A percentile compares a stretch with the other conserved stretches of the same genome.
Evolutionary conservation across 164 flowering plant species (phyloP).

Genomic region (Santalum album): DNA sequence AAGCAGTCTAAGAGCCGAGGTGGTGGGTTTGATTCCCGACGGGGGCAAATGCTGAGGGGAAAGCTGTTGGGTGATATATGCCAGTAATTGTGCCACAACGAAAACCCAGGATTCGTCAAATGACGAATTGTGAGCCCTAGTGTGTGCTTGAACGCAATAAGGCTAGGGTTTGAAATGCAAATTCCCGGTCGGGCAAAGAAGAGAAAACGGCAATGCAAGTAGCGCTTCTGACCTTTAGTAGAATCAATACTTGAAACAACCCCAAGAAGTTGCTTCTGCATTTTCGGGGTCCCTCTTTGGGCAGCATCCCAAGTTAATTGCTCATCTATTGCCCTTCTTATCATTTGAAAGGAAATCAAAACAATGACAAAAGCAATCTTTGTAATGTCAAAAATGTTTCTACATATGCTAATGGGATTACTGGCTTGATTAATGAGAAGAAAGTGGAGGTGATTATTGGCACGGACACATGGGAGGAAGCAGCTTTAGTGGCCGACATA

Average conservation of each 20-base stretch:
- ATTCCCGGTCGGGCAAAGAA: neutral
- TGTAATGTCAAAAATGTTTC: neutral
- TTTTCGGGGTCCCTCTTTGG: constrained; percentile 18
- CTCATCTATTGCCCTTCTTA: too few species aligned
- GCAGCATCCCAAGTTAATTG: constrained; percentile 26
- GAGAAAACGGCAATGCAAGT: neutral
- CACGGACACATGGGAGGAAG: constrained; percentile 36
- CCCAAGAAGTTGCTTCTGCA: constrained; percentile 12
- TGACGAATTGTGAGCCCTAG: too few species aligned
- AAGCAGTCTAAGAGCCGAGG: too few species aligned
- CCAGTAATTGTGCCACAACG: too few species aligned
- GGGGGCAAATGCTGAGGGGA: too few species aligned
- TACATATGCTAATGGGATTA: neutral
- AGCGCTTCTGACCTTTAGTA: neutral
- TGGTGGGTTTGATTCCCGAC: too few species aligned
- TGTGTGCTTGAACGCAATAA: too few species aligned
- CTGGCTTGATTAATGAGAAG: constrained; percentile 15
- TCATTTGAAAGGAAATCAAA: too few species aligned
- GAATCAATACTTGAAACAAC: constrained; percentile 6
- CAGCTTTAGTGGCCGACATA: constrained; percentile 32
- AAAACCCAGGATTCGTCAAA: too few species aligned
- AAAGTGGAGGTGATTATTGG: constrained; percentile 27
- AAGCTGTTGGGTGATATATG: too few species aligned
- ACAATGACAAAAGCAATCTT: too few species aligned
- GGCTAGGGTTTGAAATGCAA: neutral